Base-by-base conservation (phyloP, 148 eudicot species). In the Rhododendron simsii region DNA sequence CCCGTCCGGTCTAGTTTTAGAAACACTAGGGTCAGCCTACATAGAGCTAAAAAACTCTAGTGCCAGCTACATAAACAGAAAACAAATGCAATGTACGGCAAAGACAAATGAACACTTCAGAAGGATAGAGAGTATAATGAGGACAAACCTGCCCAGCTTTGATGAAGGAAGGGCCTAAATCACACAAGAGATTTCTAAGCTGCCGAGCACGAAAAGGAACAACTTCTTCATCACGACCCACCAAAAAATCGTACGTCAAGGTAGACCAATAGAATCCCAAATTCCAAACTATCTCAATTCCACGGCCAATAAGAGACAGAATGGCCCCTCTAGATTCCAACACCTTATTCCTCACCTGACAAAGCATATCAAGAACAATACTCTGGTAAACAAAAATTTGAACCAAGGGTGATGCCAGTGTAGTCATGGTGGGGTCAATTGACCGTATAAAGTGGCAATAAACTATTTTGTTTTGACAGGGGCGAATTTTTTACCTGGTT, bases 161-260 rank as follows among this genome's bases (percentile, higher is more conserved):
- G 87, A 97, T 92, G 86, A 97, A 97, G 84, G 99, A 95, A 81
- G 99, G 99, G 28, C 99, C 99, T 87, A 97, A 89, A 89, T 93
- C 91, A 80, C 98, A 94, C 84, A 97, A 86, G 28, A 97, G 95
- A 91, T 95, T 93, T 81, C 98, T 91, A 73, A 95, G 95, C 88
- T 97, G 98, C 67, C 95, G 87, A 83, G 99, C 99, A 82, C 99
- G 94, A 86, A 91, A 93, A 26, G 99, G 99, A 89, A 97, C 99
- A 87, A 94, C 96, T 86, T 95, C 98, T 89, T 93, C 89, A 87
- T 97, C 98, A 55, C 95, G 94, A 51, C 99, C 99, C 79, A 97
- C 95, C 39, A 91, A 85, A 84, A 78, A 97, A 89, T 97, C 99
- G 85, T 95, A 97, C 81, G 87, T 82, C 86, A 97, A 90, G 67